phyloP scores from a whole-genome alignment of 441 rosid species.

The Raphanus hybrid region DNA sequence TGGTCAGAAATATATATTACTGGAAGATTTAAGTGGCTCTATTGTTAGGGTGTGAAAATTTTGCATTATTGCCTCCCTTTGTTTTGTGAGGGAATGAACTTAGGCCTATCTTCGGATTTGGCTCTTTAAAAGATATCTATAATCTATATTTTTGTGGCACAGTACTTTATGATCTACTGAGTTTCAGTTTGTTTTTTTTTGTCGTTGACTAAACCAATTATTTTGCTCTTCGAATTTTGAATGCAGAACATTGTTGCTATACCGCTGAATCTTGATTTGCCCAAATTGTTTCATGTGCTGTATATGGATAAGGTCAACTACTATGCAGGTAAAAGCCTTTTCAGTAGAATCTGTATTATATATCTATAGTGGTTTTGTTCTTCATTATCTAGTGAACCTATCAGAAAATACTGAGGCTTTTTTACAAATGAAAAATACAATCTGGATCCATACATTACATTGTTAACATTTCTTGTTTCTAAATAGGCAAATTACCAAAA shows the following conservation, averaged over 20 bases:
- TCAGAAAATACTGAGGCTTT: conserved; percentile 4
- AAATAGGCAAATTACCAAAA: background rate
- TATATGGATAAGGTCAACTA: conserved; percentile 76
- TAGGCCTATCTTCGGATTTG: background rate
- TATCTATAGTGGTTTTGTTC: background rate
- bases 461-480: conserved; percentile 5
- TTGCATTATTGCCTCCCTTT: conserved; percentile 1
- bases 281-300: conserved; percentile 75
- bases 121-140: too few species aligned
- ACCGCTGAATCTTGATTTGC: conserved; percentile 74
- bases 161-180: conserved; percentile 5
- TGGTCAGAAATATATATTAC: background rate
- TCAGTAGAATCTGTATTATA: background rate
- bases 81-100: background rate
- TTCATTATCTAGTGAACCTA: conserved; percentile 21
- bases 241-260: conserved; percentile 84
- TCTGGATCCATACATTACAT: conserved; percentile 3
- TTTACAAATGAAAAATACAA: background rate
- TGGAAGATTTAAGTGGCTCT: conserved; percentile 5
- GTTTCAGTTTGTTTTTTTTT: background rate
- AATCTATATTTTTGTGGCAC: background rate
- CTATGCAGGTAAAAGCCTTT: conserved; percentile 68
- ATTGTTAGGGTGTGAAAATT: background rate
- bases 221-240: conserved; percentile 36
- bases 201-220: background rate